Evolutionary conservation across 371 early-diverging fungal species (phyloP), one percentile per base, ranked within the genome.

Genomic region (Gilbertella persicaria): DNA sequence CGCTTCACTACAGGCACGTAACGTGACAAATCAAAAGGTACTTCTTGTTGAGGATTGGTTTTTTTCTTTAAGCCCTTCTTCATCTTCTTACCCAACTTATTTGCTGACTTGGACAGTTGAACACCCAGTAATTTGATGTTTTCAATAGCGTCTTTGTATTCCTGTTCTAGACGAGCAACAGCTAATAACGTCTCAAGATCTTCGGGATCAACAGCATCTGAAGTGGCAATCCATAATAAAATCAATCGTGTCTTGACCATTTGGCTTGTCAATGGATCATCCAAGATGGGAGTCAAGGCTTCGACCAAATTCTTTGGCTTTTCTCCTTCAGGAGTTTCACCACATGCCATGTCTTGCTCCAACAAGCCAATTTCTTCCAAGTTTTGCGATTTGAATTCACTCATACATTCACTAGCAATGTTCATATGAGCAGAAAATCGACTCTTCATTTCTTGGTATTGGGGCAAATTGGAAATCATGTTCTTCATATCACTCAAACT

Each of bases 361-460:
- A 96, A 75, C 19, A 84, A 72, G 0, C 90, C 91, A 12, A 95
- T 66, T 7, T 80, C 66, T 16, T 80, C 80, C 25, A 98, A 66
- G 26, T 87, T 87, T 35, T 86, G 82, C 21, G 79, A 67, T 42
- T 88, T 86, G 60, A 94, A 93, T 36, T 84, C 70, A 3, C 73
- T 62, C 78, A 94, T 88, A 67, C 96, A 97, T 50, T 94, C 90
- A 66, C 86, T 86, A 51, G 92, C 89, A 60, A 99, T 89, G 20
- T 89, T 91, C 64, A 96, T 91, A 64, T 99, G 99, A 3, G 88
- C 82, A 26, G 96, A 88, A 64, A 91, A 98, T 82, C 89, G 85
- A 14, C 83, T 76, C 64, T 95, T 94, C 78, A 93, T 81, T 50
- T 94, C 93, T 66, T 95, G 95, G 66, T 89, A 97, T 65, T 97